Evolutionary conservation across 352 stramenopile genomes (phyloP), one percentile per base, ranked within the genome.

Genomic region (Phytophthora tubulina): DNA sequence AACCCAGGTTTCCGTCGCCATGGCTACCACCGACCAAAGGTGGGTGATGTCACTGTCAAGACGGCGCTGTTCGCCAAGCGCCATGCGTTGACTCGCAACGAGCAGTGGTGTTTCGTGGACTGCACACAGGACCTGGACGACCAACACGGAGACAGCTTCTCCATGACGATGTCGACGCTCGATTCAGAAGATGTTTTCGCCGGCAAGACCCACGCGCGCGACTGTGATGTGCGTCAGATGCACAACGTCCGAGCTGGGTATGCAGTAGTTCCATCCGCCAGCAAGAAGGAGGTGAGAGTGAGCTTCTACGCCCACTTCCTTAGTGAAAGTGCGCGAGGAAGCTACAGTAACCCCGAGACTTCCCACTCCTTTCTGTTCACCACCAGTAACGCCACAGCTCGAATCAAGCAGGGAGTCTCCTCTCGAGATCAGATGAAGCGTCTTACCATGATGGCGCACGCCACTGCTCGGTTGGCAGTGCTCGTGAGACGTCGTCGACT

Each of bases 401-500:
- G 54, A 27, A 63, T 58, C 44, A 75, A 67, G 30, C 45, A 45
- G 33, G 44, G 51, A 6, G 69, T 72, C 10, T 78, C 70, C 15
- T 55, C 55, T 10, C 66, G 77, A 53, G 63, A 62, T 13, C 68
- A 71, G 38, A 67, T 57, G 39, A 71, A 73, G 41, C 66, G 77
- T 2, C 49, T 84, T 4, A 63, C 64, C 17, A 70, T 66, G 53
- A 63, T 85, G 52, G 76, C 78, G 0, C 49, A 63, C 10, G 63
- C 67, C n/a, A 78, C 73, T 14, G 49, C 49, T 30, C 55, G 73
- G 3, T 49, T 91, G 21, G 54, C 73, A 46, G 35, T 71, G 3
- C 71, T 91, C n/a, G 72, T 91, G 6, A 76, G 76, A 13, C 79
- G 81, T 11, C 59, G 73, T 11, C 72, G 83, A 4, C 75, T 89